Evolutionary conservation across 2,329 filamentous ascomycete genomes (phyloP), one percentile per base, ranked within the genome.

Genomic region (Macrophomina phaseolina): DNA sequence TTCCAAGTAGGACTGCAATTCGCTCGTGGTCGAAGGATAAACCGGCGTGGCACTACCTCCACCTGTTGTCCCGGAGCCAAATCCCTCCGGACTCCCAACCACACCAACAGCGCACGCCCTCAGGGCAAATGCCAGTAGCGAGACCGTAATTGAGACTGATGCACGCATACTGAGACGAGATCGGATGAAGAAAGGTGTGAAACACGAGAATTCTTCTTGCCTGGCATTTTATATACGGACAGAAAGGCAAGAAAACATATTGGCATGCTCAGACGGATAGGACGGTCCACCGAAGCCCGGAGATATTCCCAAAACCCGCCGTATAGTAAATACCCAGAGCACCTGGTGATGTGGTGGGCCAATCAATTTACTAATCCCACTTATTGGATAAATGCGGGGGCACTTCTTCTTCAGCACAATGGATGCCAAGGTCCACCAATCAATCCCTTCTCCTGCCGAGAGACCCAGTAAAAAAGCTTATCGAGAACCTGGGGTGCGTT

Each of bases 1-100:
- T 8, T 81, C 80, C 6, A 90, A 83, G 77, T 88, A 90, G 42
- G 80, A 82, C 74, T 85, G 83, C 55, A 90, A 83, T 82, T 90
- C 80, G 28, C 78, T 81, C 49, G 76, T 87, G 56, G 80, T 84
- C 23, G 75, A 79, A 14, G 87, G 87, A 70, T 86, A 85, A 16
- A 85, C 85, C 28, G 85, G 75, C 9, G 80, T 77, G 30, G 85
- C 86, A 67, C 71, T 80, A 64, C 87, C 87, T 72, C 88, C 88
- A 38, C 88, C 88, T n/a, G 88, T 90, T 34, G 86, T 84, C 52
- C 85, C 85, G 66, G 79, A 75, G 12, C 81, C 83, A 67, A 85
- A 85, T 62, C 83, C 83, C 69, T 82, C 79, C 14, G 82, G 77
- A 42, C 79, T 71, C 12, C 78, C 78, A 36, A 73, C 70, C 5